phyloP scores from a whole-genome alignment of 2,329 filamentous ascomycete genomes.

The Fusarium hostae region DNA sequence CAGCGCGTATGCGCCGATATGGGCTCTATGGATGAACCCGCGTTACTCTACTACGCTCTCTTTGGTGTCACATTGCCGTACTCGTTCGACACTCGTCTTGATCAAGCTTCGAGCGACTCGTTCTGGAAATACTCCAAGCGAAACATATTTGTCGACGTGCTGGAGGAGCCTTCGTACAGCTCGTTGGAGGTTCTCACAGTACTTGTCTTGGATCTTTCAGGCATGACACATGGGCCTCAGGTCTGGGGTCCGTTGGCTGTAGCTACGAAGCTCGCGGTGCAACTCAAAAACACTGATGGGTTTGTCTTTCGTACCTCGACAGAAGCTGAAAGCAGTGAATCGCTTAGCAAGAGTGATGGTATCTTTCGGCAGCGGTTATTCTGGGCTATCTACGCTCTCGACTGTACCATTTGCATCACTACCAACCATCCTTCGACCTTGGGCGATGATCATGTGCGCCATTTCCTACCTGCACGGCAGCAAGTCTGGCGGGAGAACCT shows the following conservation, averaged over 20 bases:
- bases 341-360: neutral
- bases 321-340: neutral
- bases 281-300: neutral
- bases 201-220: neutral
- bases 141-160: neutral
- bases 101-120: neutral
- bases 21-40: neutral
- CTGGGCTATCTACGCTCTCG: neutral
- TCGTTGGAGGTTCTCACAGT: neutral
- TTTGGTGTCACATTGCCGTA: neutral
- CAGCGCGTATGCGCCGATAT: neutral
- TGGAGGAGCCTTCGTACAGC: neutral
- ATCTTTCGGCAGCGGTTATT: neutral
- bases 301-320: neutral
- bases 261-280: neutral
- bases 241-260: neutral
- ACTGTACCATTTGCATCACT: neutral
- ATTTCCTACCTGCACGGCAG: neutral
- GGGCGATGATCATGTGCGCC: neutral
- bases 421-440: neutral
- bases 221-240: neutral
- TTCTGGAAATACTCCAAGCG: constrained; percentile 5
- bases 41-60: neutral
- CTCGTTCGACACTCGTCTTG: neutral
- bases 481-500: neutral